Base-by-base conservation (phyloP, 768 basidiomycete genomes). In the Boletus fagicola region DNA sequence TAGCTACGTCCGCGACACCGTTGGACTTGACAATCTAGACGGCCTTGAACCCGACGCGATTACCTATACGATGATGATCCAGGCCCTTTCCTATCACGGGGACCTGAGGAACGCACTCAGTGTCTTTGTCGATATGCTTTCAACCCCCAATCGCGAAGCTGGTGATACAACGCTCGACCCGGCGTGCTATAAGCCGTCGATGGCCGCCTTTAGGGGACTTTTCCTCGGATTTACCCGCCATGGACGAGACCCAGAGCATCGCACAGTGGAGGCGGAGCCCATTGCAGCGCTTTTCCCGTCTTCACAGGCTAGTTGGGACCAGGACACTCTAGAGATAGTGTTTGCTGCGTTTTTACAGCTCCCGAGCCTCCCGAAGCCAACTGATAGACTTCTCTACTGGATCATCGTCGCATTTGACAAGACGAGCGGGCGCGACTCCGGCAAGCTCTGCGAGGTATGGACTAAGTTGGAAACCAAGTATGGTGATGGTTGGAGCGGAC, bases 171-270 rank as follows among this genome's bases (percentile, higher is more conserved):
- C 67, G 20, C 70, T 70, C 5, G 52, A 64, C 20, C 71, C 72
- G 2, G 57, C 55, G 12, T 65, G 65, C 9, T 80, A 77, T 54
- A 69, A 66, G 26, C 82, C 82, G 3, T 81, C 77, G 1, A 66
- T 82, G 47, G 71, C 80, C 22, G 75, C 83, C 33, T 94, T 87
- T 68, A 83, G 89, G 22, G 82, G 82, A 18, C 68, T 94, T 40
- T 92, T 94, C 65, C 78, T 88, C 18, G 91, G 89, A 1, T 94
- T 92, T 68, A 75, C 77, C 8, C 81, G 80, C 12, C 84, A 89
- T 62, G 88, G 81, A 26, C 56, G 52, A 39, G 60, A 72, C 30
- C 65, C 70, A 43, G 54, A 45, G 4, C 51, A 59, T 22, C 28
- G 28, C n/a, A 12, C 24, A 9, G 33, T 18, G 36, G 52, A 43